phyloP scores from a whole-genome alignment of 2,329 filamentous ascomycete genomes.

The Elsinoe perseae region DNA sequence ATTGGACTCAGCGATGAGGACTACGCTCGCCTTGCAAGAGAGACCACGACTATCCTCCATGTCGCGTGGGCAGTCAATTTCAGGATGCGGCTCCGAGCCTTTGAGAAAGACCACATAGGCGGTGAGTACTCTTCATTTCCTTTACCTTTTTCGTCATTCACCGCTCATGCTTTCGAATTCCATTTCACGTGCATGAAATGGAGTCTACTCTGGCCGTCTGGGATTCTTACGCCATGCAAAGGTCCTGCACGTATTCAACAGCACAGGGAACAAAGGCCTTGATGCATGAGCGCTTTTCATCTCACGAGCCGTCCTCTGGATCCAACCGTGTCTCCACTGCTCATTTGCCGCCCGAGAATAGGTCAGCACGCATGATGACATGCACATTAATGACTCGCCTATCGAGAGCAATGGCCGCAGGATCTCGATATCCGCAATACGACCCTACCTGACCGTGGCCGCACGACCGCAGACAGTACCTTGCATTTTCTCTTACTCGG shows the following conservation, averaged over 20 bases:
- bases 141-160: background rate
- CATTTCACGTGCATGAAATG: background rate
- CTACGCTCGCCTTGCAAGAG: slow-evolving; percentile 36
- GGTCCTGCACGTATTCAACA: background rate
- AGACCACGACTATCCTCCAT: slow-evolving; percentile 51
- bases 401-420: background rate
- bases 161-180: background rate
- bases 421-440: background rate
- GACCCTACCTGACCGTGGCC: background rate
- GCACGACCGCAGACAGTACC: too few species aligned
- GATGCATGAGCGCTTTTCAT: background rate
- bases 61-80: slow-evolving; percentile 61
- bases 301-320: slow-evolving; percentile 1
- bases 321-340: background rate
- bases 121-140: slow-evolving; percentile 23
- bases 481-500: background rate
- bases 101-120: slow-evolving; percentile 47
- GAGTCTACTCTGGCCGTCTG: background rate
- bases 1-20: slow-evolving; percentile 42
- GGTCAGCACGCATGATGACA: background rate
- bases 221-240: background rate
- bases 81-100: slow-evolving; percentile 48
- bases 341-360: background rate
- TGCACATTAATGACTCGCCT: background rate
- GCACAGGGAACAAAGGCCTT: background rate